phyloP scores from a whole-genome alignment of 2,329 filamentous ascomycete species.

The Aspergillus transmontanensis region DNA sequence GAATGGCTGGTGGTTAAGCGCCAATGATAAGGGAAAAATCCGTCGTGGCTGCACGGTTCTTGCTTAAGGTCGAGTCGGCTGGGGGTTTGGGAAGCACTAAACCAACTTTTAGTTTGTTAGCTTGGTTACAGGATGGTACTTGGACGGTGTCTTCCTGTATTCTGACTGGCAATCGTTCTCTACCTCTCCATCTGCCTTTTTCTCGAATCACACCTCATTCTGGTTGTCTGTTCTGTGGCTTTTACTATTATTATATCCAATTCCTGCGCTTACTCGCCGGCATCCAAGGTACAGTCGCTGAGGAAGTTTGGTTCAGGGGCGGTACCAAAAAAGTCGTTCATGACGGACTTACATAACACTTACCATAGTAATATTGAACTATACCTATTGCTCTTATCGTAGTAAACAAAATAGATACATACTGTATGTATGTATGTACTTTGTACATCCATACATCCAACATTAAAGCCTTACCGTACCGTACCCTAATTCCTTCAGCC shows the following conservation, averaged over 20 bases:
- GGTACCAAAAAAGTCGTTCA: neutral
- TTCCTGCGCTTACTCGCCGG: neutral
- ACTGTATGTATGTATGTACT: neutral
- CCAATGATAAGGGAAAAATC: neutral
- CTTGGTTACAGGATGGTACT: neutral
- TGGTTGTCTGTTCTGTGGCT: neutral
- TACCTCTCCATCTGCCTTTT: neutral
- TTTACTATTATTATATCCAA: neutral
- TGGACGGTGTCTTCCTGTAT: neutral
- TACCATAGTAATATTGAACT: neutral
- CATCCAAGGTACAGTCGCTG: constrained; percentile 1
- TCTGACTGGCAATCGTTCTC: neutral
- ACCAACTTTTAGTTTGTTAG: neutral
- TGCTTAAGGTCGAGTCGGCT: neutral
- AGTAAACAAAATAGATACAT: neutral
- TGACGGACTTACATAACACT: constrained; percentile 2
- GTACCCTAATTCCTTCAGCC: neutral
- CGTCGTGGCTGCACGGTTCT: neutral
- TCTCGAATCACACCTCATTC: neutral
- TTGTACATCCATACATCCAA: neutral
- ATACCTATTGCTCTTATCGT: neutral
- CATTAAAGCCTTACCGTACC: neutral
- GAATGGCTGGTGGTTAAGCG: constrained; percentile 1
- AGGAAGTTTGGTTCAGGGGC: constrained; percentile 5
- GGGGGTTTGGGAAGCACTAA: neutral